A percentile compares a stretch with the other conserved stretches of the same genome.
phyloP scores from a whole-genome alignment of 306 rosid genomes.

The Cyclanthera cordifolia region DNA sequence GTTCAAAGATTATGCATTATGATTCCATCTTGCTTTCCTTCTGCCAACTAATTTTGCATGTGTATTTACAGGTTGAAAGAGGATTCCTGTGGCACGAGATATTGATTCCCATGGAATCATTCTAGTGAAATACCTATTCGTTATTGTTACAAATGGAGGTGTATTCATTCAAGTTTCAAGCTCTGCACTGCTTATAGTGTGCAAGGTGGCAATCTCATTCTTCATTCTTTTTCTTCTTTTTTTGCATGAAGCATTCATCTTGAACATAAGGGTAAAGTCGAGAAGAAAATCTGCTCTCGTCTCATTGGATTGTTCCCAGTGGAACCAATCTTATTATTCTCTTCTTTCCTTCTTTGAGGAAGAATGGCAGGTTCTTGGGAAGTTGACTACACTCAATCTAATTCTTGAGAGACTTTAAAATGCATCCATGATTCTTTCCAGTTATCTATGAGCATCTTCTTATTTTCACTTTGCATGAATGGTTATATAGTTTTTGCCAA shows the following conservation, averaged over 20 bases:
- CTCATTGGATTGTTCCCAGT: background rate
- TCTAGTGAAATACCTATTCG: background rate
- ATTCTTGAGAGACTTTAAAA: background rate
- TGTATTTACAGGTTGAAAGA: background rate
- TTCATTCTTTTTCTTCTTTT: constrained; percentile 11
- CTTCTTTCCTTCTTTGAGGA: background rate
- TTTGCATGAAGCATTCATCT: too few relatives aligned
- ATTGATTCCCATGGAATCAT: background rate
- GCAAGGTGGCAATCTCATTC: constrained; percentile 1
- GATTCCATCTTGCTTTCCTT: background rate
- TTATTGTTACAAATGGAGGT: background rate
- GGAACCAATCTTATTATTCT: background rate
- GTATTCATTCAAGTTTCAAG: background rate
- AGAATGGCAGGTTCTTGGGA: background rate
- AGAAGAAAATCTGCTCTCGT: background rate
- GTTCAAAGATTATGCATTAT: background rate
- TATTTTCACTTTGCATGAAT: background rate
- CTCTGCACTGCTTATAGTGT: background rate
- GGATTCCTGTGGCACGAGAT: background rate
- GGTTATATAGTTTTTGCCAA: background rate
- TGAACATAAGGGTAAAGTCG: background rate
- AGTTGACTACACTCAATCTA: background rate
- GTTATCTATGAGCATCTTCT: background rate
- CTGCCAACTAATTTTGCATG: background rate
- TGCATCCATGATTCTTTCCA: background rate